These are phyloP conservation scores for Gaillardinia entomophila DNA, from an alignment of 805 yeast genomes.

Conservation along the genomic window DNA sequence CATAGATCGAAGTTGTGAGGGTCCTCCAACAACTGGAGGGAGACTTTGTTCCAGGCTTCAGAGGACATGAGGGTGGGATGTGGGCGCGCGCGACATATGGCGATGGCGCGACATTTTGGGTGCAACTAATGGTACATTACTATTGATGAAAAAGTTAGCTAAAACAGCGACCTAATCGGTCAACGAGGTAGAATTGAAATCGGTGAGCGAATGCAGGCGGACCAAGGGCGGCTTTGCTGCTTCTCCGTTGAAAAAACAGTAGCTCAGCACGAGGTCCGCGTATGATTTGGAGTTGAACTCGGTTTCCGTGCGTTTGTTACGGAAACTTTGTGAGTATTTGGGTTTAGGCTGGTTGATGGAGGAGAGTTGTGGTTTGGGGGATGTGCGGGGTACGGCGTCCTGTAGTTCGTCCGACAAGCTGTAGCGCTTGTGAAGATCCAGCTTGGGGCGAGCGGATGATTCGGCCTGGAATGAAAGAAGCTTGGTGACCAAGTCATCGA, in stretches of 20 bases:
- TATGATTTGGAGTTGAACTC: conserved; percentile 21
- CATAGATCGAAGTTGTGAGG: background rate
- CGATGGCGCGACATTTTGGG: too few species aligned
- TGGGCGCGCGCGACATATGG: too few species aligned
- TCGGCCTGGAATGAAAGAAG: conserved; percentile 1
- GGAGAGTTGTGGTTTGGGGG: conserved; percentile 9
- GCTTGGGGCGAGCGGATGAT: conserved; percentile 1
- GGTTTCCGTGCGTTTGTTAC: conserved; percentile 10
- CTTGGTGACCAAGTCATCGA: conserved; percentile 4
- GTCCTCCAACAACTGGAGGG: background rate
- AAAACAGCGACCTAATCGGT: background rate
- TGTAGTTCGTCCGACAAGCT: conserved; percentile 3
- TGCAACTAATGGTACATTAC: too few species aligned
- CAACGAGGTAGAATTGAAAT: background rate
- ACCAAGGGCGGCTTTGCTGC: background rate
- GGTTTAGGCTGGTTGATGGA: conserved; percentile 13
- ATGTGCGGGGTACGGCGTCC: background rate
- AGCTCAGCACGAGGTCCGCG: conserved; percentile 28
- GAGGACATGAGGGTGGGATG: too few species aligned
- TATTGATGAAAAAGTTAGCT: too few species aligned
- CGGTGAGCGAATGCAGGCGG: background rate
- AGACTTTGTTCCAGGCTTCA: background rate
- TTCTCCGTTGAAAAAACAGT: conserved; percentile 30
- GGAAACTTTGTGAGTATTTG: conserved; percentile 24
- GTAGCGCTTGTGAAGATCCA: conserved; percentile 6